A percentile compares a stretch with the other conserved stretches of the same genome.
Evolutionary conservation across 2,329 filamentous ascomycete species (phyloP).

Genomic region (Pseudogymnoascus sp.): DNA sequence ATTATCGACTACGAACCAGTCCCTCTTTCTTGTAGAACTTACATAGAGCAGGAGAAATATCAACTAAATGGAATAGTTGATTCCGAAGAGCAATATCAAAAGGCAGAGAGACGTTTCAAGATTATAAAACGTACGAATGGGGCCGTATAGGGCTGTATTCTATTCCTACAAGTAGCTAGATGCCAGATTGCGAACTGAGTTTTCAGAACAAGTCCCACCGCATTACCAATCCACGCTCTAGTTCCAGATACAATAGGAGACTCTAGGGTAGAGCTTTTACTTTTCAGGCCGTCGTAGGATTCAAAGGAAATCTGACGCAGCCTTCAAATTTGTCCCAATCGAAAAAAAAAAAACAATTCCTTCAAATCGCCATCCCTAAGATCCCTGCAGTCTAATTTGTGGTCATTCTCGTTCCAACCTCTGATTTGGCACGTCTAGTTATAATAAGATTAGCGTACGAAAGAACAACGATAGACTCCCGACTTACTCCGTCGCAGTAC

Average conservation of each 20-base stretch:
- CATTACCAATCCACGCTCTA: background rate
- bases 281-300: background rate
- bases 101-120: no score
- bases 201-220: background rate
- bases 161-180: no score
- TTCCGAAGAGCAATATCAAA: no score
- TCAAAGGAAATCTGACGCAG: conserved; percentile 24
- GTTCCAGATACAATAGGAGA: background rate
- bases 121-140: no score
- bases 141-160: no score
- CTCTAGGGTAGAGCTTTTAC: background rate
- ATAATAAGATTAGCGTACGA: conserved; percentile 16
- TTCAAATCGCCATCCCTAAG: conserved; percentile 28
- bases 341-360: conserved; percentile 25
- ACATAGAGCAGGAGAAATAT: no score
- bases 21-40: no score
- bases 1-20: background rate
- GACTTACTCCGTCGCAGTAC: conserved; percentile 26
- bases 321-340: conserved; percentile 26
- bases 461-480: background rate
- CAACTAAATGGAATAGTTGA: no score
- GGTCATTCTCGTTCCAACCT: conserved; percentile 28
- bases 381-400: conserved; percentile 27
- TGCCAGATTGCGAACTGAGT: background rate
- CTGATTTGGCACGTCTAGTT: conserved; percentile 24